Evolutionary conservation across 2,329 filamentous ascomycete species (phyloP).

Genomic region (Aspergillus persii): DNA sequence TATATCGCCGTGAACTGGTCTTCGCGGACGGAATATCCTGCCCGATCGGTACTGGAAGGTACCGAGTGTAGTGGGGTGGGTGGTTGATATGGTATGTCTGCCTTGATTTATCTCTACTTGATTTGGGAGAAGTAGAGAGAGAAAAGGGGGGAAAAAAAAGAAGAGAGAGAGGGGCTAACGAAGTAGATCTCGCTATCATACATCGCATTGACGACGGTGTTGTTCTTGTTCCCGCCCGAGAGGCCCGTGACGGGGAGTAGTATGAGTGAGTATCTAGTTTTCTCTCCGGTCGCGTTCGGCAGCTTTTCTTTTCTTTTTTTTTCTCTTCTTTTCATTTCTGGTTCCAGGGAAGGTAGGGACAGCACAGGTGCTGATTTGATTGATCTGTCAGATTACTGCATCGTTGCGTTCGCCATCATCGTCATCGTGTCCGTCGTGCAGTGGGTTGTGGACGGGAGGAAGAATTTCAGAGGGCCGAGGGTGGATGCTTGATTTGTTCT

Average conservation of each 20-base stretch:
- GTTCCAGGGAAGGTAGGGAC: too few relatives aligned
- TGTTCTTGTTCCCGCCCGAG: conserved; percentile 71
- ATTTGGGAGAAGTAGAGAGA: too few relatives aligned
- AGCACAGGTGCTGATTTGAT: neutral
- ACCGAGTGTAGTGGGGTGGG: conserved; percentile 56
- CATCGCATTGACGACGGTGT: conserved; percentile 65
- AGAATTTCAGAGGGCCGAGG: conserved; percentile 57
- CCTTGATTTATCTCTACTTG: neutral
- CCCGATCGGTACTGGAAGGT: conserved; percentile 60
- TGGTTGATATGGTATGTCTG: conserved; percentile 51
- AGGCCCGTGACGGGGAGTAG: conserved; percentile 62
- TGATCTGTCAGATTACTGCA: conserved; percentile 32
- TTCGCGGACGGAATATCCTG: conserved; percentile 63
- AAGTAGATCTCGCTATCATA: conserved; percentile 57
- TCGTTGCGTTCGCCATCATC: conserved; percentile 57
- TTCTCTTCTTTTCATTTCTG: too few relatives aligned
- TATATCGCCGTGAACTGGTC: conserved; percentile 64
- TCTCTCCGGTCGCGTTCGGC: neutral
- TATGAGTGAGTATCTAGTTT: conserved; percentile 58
- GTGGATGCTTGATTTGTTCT: conserved; percentile 17
- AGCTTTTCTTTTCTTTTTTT: too few relatives aligned
- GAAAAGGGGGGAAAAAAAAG: too few relatives aligned
- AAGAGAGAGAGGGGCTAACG: neutral
- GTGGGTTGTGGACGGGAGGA: conserved; percentile 59
- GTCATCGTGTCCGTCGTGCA: conserved; percentile 56